phyloP scores from a whole-genome alignment of 441 rosid species.

The Euphorbia celastroides region DNA sequence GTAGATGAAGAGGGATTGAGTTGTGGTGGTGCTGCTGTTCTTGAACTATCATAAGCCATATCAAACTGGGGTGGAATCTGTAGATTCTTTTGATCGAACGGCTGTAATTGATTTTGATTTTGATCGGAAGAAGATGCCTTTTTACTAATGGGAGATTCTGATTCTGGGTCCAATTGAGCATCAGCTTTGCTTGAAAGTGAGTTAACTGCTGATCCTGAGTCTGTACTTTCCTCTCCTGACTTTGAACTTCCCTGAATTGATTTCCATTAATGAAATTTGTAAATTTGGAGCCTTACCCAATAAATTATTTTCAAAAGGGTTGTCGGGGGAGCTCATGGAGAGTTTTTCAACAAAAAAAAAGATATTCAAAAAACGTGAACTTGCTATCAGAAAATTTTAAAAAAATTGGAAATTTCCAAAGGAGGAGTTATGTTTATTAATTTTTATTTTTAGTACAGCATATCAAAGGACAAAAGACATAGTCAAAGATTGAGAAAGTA shows the following conservation, averaged over 20 bases:
- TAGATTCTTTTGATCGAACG: slow-evolving; percentile 35
- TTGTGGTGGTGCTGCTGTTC: slow-evolving; percentile 31
- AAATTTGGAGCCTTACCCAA: neutral
- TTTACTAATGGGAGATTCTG: slow-evolving; percentile 83
- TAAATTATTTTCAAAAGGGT: slow-evolving; percentile 11
- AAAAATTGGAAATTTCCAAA: slow-evolving; percentile 8
- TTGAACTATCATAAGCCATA: slow-evolving; percentile 55
- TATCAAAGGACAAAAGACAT: slow-evolving; percentile 27
- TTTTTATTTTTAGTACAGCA: slow-evolving; percentile 5
- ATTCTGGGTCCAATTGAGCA: slow-evolving; percentile 63
- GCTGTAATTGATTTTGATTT: slow-evolving; percentile 30
- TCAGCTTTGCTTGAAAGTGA: slow-evolving; percentile 70
- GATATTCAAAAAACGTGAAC: slow-evolving; percentile 1
- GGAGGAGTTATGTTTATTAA: neutral
- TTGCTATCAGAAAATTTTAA: no score
- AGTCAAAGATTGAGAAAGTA: slow-evolving; percentile 55
- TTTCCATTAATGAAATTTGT: neutral
- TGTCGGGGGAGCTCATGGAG: no score
- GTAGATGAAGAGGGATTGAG: slow-evolving; percentile 45
- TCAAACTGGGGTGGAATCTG: slow-evolving; percentile 35
- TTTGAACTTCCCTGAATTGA: slow-evolving; percentile 70
- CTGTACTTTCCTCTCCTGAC: slow-evolving; percentile 80
- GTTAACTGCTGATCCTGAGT: slow-evolving; percentile 83
- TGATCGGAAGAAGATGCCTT: slow-evolving; percentile 44
- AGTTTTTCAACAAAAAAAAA: no score